A percentile compares a stretch with the other conserved stretches of the same genome.
Evolutionary conservation across 2,329 filamentous ascomycete genomes (phyloP).

Genomic region (Beauveria bassiana): DNA sequence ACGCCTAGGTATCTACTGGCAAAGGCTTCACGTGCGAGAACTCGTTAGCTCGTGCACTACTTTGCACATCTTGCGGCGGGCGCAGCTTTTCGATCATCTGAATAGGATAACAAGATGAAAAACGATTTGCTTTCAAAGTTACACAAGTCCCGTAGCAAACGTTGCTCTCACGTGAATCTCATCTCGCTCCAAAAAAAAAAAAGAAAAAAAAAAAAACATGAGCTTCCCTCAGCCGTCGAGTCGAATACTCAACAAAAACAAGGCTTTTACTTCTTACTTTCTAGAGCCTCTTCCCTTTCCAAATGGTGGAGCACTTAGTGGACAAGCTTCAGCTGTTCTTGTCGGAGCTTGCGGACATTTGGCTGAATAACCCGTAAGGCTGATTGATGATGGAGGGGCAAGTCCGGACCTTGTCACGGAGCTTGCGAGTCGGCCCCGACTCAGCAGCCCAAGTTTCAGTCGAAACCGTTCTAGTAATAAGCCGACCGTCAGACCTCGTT

Average conservation of each 20-base stretch:
- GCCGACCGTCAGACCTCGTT: no score
- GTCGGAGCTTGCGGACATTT: conserved; percentile 6
- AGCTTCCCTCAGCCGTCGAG: no score
- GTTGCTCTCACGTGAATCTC: background rate
- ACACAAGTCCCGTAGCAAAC: background rate
- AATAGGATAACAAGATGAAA: background rate
- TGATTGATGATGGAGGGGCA: no score
- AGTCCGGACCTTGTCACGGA: no score
- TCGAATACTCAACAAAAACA: no score
- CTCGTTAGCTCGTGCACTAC: no score
- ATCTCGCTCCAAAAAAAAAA: background rate
- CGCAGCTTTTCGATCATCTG: background rate
- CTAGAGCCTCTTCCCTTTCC: background rate
- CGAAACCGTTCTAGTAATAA: no score
- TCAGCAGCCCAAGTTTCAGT: no score
- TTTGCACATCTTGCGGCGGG: background rate
- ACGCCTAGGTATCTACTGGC: background rate
- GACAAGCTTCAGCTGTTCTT: background rate
- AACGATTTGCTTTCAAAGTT: background rate
- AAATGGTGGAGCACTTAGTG: background rate
- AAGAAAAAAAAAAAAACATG: no score
- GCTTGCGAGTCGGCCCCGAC: no score
- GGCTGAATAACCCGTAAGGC: background rate
- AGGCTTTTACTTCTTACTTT: background rate
- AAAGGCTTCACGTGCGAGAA: background rate